Evolutionary conservation across 1,139 yeast species (phyloP), one percentile per base, ranked within the genome.

Genomic region (Candida dubliniensis): DNA sequence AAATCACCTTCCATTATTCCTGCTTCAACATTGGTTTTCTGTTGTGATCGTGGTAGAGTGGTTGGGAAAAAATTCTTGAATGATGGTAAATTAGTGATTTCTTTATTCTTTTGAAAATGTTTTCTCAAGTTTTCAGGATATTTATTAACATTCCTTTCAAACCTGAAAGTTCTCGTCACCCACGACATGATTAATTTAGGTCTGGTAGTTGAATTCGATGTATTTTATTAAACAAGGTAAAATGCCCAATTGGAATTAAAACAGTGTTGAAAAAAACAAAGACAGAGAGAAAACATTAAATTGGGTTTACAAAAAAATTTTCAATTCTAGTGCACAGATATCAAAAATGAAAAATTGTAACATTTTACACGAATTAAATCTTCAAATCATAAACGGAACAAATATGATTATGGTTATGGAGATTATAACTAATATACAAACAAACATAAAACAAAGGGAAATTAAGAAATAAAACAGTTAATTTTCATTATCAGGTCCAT

Each of bases 1-100:
- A 67, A 56, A 57, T 74, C 79, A 6, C 77, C 77, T 39, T 60
- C 63, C 25, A 69, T 59, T 41, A 71, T 58, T 2, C 78, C 77
- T 6, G 64, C 61, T 42, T 64, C 63, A 31, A 64, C 40, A 35
- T 54, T 56, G 9, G 63, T 51, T 53, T 61, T 67, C 49, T 64
- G 61, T 45, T 68, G 64, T 9, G 51, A 36, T 42, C 54, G 54
- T 8, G 72, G 66, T 11, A 68, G 15, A 33, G 32, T 29, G 10
- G 38, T 36, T 10, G 49, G 63, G 57, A 35, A 56, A 48, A 37
- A 55, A 43, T 56, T 58, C 45, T 67, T 71, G 47, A 71, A 65
- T 3, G 72, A 65, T 8, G 77, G 77, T 47, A 71, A 61, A 14
- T 66, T 59, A 40, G 60, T 63, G 42, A 60, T 56, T 46, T 62